Evolutionary conservation across 441 rosid species (phyloP).

Genomic region (Manihot esculenta): DNA sequence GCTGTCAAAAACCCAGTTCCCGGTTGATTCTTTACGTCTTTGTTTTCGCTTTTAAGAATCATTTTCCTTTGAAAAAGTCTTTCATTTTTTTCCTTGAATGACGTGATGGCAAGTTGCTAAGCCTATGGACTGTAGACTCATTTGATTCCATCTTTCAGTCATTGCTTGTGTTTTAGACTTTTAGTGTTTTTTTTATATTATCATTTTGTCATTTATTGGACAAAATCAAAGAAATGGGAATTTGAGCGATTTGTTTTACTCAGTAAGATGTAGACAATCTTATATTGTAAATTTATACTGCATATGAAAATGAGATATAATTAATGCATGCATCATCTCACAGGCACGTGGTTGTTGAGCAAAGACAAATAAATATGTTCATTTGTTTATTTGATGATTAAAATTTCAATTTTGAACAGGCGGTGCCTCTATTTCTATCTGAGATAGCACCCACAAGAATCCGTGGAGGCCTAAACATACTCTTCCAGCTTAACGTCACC

Average conservation of each 20-base stretch:
- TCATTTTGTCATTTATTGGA: conserved; percentile 18
- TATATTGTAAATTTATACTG: not conserved
- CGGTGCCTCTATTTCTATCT: conserved; percentile 85
- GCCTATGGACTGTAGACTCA: not conserved
- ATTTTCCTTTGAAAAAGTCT: conserved; percentile 20
- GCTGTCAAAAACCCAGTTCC: not conserved
- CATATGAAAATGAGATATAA: not conserved
- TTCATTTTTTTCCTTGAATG: not conserved
- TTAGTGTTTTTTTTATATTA: conserved; percentile 18
- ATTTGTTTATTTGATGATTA: not conserved
- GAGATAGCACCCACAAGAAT: conserved; percentile 93
- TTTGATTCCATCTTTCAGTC: conserved; percentile 12
- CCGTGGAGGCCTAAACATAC: conserved; percentile 84
- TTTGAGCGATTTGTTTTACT: not conserved
- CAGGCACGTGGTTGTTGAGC: not conserved
- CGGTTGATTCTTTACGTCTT: conserved; percentile 13
- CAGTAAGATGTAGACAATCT: not conserved
- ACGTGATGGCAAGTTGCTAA: conserved; percentile 10
- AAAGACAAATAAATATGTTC: not conserved
- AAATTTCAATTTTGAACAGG: conserved; percentile 35
- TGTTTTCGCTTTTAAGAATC: conserved; percentile 18
- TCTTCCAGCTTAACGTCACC: conserved; percentile 89
- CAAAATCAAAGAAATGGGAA: not conserved
- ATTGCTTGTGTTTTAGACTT: conserved; percentile 3
- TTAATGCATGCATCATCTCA: too few species aligned